These are phyloP conservation scores for Suillus clintonianus DNA, from an alignment of 768 basidiomycete species.

Conservation along the genomic window DNA sequence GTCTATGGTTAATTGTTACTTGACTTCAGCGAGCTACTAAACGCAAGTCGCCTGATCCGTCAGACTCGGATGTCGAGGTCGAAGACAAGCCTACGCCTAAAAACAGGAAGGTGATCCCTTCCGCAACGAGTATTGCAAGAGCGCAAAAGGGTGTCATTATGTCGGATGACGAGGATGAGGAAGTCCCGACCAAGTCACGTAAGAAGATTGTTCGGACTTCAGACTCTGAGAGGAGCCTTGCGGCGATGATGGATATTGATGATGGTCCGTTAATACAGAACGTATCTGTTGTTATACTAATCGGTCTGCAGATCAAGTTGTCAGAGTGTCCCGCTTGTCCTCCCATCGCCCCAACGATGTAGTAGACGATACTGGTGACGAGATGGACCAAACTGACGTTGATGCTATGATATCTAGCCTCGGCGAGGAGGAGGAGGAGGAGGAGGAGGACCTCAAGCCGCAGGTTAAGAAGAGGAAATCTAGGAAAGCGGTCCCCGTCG, in stretches of 20 bases:
- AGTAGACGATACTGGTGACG: conserved; percentile 30
- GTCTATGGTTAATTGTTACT: conserved; percentile 14
- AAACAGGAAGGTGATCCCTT: conserved; percentile 11
- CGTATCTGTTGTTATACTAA: conserved; percentile 10
- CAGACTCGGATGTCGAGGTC: conserved; percentile 34
- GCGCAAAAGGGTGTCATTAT: conserved; percentile 51
- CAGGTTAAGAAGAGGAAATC: conserved; percentile 42
- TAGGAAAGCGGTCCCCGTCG: conserved; percentile 46
- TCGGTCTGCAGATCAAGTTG: conserved; percentile 24
- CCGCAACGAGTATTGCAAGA: conserved; percentile 24
- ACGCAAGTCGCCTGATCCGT: conserved; percentile 45
- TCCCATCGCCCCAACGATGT: conserved; percentile 20
- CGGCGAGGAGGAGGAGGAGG: conserved; percentile 27
- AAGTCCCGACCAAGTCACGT: conserved; percentile 23
- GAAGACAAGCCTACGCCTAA: conserved; percentile 5
- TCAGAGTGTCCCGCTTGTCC: conserved; percentile 23
- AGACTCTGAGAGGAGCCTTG: conserved; percentile 46
- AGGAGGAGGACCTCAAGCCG: conserved; percentile 30
- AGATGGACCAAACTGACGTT: conserved; percentile 30
- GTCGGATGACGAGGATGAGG: conserved; percentile 63
- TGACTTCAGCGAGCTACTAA: conserved; percentile 35
- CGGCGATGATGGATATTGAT: conserved; percentile 78
- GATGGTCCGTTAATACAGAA: conserved; percentile 52
- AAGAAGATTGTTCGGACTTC: conserved; percentile 35
- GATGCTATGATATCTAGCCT: conserved; percentile 28